Evolutionary conservation across 257 asterid species (phyloP), one percentile per base, ranked within the genome.

Genomic region (Eustoma russellianum): DNA sequence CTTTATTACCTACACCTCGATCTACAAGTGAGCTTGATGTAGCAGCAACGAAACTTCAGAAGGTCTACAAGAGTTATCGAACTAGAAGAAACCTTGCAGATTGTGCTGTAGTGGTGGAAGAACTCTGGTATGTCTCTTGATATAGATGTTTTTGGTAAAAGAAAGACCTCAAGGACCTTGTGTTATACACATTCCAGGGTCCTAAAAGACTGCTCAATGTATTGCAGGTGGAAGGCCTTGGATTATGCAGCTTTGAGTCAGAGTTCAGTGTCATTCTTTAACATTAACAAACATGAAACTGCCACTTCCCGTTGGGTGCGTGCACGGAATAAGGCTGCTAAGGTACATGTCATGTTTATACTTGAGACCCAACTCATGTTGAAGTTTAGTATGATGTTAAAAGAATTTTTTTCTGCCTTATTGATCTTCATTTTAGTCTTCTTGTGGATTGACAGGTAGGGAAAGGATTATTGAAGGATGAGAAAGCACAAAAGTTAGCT

Each of bases 401-500:
- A 4, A 41, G 11, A 45, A 11, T 11, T 33, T 17, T 47, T 11
- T 33, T 17, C 41, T 63, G 48, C 56, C 45, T 44, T 38, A 6
- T 30, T 41, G 33, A 43, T 24, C 51, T 7, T 55, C 19, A 10
- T 12, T 7, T 24, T 50, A 7, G 15, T 46, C 2, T 56, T 38
- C 12, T 53, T 34, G n/a, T 24, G 53, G 53, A 38, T 62, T 16
- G 46, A 35, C 71, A 84, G 94, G 88, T 81, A 47, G 92, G 92
- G 5, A 85, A 81, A 59, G 94, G 94, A 43, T 62, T 85, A 43
- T 64, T 67, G 12, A 71, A 81, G 62, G 94, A 85, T 69, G 92
- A 81, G 52, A 79, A 75, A 38, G 94, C 88, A 54, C 92, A 74
- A 55, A 85, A 82, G 56, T 69, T 85, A 45, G 95, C 95, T 55